These are phyloP conservation scores for Ulmus americana DNA, from an alignment of 331 rosid species.

Conservation along the genomic window DNA sequence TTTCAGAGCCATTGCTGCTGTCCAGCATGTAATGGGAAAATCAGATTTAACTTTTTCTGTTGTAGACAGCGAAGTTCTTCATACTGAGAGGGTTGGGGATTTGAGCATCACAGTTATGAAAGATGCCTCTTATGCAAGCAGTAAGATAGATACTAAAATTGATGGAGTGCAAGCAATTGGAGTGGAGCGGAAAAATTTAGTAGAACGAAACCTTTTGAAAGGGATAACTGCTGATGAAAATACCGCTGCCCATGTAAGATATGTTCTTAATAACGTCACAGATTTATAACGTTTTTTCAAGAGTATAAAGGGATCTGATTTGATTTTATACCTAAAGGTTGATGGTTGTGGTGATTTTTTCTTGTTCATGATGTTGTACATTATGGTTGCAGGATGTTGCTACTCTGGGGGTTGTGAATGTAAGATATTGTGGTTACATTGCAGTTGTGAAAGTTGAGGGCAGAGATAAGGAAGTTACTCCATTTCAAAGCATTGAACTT, in stretches of 20 bases:
- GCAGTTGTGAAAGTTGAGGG: conserved; percentile 70
- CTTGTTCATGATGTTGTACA: conserved; percentile 15
- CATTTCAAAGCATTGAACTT: conserved; percentile 54
- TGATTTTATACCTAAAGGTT: conserved; percentile 6
- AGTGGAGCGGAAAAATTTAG: conserved; percentile 48
- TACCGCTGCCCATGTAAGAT: conserved; percentile 93
- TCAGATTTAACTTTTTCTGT: conserved; percentile 28
- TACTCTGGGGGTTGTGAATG: conserved; percentile 74
- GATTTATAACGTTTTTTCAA: conserved; percentile 11
- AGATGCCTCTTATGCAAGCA: conserved; percentile 74
- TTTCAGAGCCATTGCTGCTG: conserved; percentile 67
- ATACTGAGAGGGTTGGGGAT: conserved; percentile 61
- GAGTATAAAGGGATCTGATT: background rate
- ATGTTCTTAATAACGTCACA: conserved; percentile 21
- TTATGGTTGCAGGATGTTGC: conserved; percentile 64
- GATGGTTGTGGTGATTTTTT: conserved; percentile 10
- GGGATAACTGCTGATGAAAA: conserved; percentile 99
- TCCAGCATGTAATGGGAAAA: conserved; percentile 51
- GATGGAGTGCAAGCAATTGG: conserved; percentile 80
- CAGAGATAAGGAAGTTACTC: conserved; percentile 39
- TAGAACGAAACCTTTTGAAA: conserved; percentile 73
- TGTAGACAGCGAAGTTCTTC: conserved; percentile 38
- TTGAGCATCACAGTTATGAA: conserved; percentile 60
- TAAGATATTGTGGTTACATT: conserved; percentile 78
- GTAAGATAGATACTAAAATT: conserved; percentile 82